These are phyloP conservation scores for Eutrema salsugineum DNA, from an alignment of 441 rosid genomes.

Conservation along the genomic window DNA sequence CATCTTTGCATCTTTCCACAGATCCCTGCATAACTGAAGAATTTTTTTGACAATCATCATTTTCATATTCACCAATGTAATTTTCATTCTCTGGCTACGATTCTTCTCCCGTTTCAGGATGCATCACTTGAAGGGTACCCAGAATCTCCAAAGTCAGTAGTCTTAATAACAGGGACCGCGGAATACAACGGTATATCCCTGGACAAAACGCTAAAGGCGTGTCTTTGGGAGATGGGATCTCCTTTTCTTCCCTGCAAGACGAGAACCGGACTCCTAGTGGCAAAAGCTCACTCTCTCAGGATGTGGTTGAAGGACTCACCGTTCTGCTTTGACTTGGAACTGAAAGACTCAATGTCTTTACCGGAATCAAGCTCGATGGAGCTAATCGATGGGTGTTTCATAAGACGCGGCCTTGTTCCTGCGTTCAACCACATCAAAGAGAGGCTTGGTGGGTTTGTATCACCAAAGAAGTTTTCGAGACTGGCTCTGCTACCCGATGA, in stretches of 20 bases:
- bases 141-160: slow-evolving; percentile 90
- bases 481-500: slow-evolving; percentile 76
- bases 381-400: slow-evolving; percentile 77
- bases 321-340: slow-evolving; percentile 88
- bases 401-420: slow-evolving; percentile 87
- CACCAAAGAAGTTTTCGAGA: slow-evolving; percentile 87
- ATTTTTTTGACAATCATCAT: not conserved
- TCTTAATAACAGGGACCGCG: slow-evolving; percentile 81
- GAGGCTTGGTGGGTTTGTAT: slow-evolving; percentile 76
- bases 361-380: slow-evolving; percentile 80
- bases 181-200: slow-evolving; percentile 87
- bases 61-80: not conserved
- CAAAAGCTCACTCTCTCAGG: slow-evolving; percentile 89
- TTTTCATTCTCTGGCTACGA: not conserved
- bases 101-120: slow-evolving; percentile 44
- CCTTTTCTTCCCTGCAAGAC: slow-evolving; percentile 90
- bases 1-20: not conserved
- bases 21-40: not conserved
- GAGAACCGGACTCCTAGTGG: slow-evolving; percentile 80
- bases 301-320: slow-evolving; percentile 99
- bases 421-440: slow-evolving; percentile 85
- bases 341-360: slow-evolving; percentile 64
- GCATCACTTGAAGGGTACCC: slow-evolving; percentile 93
- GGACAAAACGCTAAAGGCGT: slow-evolving; percentile 75
- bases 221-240: slow-evolving; percentile 98